Evolutionary conservation across 148 eudicot species (phyloP).

Genomic region (Rhododendron griersonianum): DNA sequence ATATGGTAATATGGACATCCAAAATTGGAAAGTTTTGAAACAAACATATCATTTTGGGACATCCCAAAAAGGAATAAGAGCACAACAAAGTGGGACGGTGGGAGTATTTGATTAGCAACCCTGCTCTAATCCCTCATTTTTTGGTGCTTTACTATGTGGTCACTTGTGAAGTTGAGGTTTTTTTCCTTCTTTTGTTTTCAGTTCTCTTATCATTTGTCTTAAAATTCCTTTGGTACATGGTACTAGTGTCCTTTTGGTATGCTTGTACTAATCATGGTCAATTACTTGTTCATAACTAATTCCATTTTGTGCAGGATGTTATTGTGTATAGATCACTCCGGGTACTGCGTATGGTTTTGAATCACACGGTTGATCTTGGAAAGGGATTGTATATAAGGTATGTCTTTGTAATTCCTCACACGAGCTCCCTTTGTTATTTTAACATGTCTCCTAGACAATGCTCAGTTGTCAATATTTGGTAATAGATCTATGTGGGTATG

Average conservation of each 20-base stretch:
- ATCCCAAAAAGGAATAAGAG: no score
- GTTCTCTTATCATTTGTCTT: not conserved
- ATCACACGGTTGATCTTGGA: slow-evolving; percentile 13
- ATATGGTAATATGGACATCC: no score
- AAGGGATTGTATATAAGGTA: slow-evolving; percentile 25
- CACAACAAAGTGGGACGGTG: no score
- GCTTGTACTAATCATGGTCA: not conserved
- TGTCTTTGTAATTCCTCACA: not conserved
- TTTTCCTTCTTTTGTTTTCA: not conserved
- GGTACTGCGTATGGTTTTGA: slow-evolving; percentile 30
- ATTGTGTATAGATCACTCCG: slow-evolving; percentile 42
- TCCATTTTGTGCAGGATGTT: slow-evolving; percentile 26
- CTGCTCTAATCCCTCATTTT: not conserved
- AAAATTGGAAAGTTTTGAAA: no score
- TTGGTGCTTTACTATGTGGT: not conserved
- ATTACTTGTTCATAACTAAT: not conserved
- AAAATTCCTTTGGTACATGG: not conserved
- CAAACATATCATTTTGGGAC: no score
- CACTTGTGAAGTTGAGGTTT: not conserved
- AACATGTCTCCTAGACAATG: no score
- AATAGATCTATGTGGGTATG: no score
- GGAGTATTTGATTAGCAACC: not conserved
- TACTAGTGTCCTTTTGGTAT: not conserved
- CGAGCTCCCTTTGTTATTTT: not conserved
- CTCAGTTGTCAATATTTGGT: no score